phyloP scores from a whole-genome alignment of 352 stramenopile genomes.

The Globisporangium uncinulatum region DNA sequence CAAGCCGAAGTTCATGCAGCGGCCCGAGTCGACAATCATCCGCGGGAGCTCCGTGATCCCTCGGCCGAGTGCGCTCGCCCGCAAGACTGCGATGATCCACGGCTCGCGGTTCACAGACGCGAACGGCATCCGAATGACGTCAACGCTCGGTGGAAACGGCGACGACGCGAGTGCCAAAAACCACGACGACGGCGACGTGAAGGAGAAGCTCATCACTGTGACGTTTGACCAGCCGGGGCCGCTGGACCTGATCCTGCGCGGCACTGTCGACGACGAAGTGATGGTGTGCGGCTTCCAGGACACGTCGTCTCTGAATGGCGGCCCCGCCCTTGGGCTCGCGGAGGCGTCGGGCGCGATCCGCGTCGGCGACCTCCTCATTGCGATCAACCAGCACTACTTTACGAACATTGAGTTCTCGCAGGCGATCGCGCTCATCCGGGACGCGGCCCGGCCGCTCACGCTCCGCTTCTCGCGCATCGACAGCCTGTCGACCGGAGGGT shows the following conservation, averaged over 20 bases:
- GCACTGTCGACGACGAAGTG: constrained; percentile 85
- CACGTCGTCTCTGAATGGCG: constrained; percentile 15
- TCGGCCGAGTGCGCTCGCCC: constrained; percentile 51
- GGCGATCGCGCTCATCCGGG: constrained; percentile 70
- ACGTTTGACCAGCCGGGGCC: constrained; percentile 77
- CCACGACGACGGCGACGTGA: constrained; percentile 57
- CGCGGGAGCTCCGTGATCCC: constrained; percentile 80
- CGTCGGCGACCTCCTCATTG: constrained; percentile 78
- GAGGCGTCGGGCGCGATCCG: constrained; percentile 73
- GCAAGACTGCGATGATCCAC: constrained; percentile 63
- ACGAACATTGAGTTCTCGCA: constrained; percentile 83
- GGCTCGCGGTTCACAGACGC: constrained; percentile 73
- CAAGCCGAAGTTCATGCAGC: constrained; percentile 86
- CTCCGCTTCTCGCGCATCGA: constrained; percentile 81
- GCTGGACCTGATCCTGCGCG: constrained; percentile 66
- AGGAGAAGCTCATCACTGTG: constrained; percentile 87
- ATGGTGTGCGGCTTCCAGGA: constrained; percentile 84
- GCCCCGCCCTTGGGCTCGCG: constrained; percentile 35
- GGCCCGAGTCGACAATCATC: constrained; percentile 83
- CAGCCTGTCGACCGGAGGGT: constrained; percentile 2
- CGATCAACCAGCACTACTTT: constrained; percentile 85
- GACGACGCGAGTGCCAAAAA: constrained; percentile 47
- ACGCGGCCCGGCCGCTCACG: constrained; percentile 62
- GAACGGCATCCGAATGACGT: constrained; percentile 76
- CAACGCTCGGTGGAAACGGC: constrained; percentile 25